Evolutionary conservation across 1,284 basidiomycete species (phyloP).

Genomic region (Porphyrellus sp.): DNA sequence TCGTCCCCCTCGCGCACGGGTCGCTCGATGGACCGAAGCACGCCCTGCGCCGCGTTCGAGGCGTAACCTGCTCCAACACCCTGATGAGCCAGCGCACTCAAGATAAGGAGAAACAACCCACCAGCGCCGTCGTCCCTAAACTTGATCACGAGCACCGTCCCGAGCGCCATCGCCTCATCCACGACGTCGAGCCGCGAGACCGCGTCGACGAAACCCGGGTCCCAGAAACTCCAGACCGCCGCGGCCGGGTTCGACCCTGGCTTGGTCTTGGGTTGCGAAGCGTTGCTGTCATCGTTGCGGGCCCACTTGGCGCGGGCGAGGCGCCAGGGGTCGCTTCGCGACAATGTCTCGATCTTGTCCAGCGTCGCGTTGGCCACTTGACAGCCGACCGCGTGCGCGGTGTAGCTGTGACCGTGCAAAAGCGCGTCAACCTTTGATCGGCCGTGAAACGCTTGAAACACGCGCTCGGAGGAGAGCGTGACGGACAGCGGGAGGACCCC

Average conservation of each 20-base stretch:
- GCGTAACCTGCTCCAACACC: slow-evolving; percentile 62
- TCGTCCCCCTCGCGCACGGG: slow-evolving; percentile 17
- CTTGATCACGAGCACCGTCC: slow-evolving; percentile 84
- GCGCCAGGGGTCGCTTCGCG: slow-evolving; percentile 44
- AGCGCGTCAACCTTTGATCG: slow-evolving; percentile 81
- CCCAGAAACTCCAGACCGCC: slow-evolving; percentile 87
- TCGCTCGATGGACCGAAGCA: slow-evolving; percentile 51
- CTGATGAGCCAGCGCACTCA: not conserved
- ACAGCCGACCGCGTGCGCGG: slow-evolving; percentile 89
- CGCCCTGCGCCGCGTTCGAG: slow-evolving; percentile 65
- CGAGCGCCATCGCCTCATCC: slow-evolving; percentile 81
- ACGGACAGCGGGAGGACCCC: slow-evolving; percentile 86
- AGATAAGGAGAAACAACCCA: slow-evolving; percentile 31
- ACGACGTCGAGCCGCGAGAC: slow-evolving; percentile 62
- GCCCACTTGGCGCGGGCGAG: slow-evolving; percentile 36
- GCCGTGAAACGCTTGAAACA: slow-evolving; percentile 81
- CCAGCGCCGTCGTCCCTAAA: slow-evolving; percentile 61
- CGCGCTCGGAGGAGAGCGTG: slow-evolving; percentile 75
- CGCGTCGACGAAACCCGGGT: slow-evolving; percentile 61
- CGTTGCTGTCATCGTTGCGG: no score
- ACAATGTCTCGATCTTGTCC: slow-evolving; percentile 56
- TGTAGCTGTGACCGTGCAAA: slow-evolving; percentile 94
- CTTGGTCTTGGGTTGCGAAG: no score
- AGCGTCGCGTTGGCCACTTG: slow-evolving; percentile 86
- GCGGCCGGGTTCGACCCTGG: not conserved